phyloP scores from a whole-genome alignment of 1,284 basidiomycete species.

The Marasmius fiardii region DNA sequence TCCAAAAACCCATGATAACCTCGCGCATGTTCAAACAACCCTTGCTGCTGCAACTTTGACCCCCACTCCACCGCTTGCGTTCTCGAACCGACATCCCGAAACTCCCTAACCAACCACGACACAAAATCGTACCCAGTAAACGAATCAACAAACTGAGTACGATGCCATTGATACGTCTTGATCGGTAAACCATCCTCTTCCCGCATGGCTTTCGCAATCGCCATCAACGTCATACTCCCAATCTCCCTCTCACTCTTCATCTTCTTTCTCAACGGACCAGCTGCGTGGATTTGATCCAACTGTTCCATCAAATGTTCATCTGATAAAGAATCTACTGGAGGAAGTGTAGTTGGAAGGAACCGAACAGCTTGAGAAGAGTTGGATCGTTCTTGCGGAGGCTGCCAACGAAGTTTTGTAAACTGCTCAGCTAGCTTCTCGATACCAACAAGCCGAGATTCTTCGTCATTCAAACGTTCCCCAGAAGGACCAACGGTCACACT shows the following conservation, averaged over 20 bases:
- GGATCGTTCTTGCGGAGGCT: conserved; percentile 45
- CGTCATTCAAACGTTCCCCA: conserved; percentile 76
- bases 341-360: conserved; percentile 78
- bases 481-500: conserved; percentile 49
- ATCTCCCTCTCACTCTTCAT: conserved; percentile 74
- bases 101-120: conserved; percentile 84
- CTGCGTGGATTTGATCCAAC: conserved; percentile 75
- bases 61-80: conserved; percentile 83
- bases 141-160: conserved; percentile 63
- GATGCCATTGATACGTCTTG: conserved; percentile 77
- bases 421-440: conserved; percentile 91
- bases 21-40: conserved; percentile 80
- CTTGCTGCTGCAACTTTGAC: conserved; percentile 68
- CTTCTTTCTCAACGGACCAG: conserved; percentile 73
- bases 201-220: conserved; percentile 75
- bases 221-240: conserved; percentile 52
- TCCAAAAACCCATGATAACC: conserved; percentile 80
- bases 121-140: conserved; percentile 88
- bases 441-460: conserved; percentile 86
- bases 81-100: conserved; percentile 77
- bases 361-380: conserved; percentile 55
- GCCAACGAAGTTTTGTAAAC: conserved; percentile 81
- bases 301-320: conserved; percentile 78
- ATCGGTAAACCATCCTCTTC: conserved; percentile 77
- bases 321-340: conserved; percentile 73